Base-by-base conservation (phyloP, 495 filamentous ascomycete species). In the Rostrohypoxylon terebratum region DNA sequence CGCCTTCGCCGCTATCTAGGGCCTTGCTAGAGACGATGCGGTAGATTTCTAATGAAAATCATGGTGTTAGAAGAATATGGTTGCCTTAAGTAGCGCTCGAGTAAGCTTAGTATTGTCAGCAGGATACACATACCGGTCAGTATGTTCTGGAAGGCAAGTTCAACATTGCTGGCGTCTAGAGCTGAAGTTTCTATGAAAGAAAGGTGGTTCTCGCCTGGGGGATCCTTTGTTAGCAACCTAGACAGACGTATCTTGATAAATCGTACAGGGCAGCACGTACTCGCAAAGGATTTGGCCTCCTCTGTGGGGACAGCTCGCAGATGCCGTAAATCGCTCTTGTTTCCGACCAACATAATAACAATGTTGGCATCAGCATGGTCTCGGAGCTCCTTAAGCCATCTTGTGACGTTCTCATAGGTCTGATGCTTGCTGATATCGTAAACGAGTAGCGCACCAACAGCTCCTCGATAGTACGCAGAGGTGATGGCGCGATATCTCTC, bases 251-350 rank as follows among this genome's bases (percentile, higher is more conserved):
- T 42, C 63, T 53, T 14, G 7, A 57, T 45, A 63, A 9, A 33
- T 14, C 14, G n/a, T 40, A 54, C 23, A 28, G 23, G 62, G 44
- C 6, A 5, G 28, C 58, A 81, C 93, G 68, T 85, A 98, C 96
- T 97, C 50, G 96, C 96, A 90, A 99, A 98, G 73, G 91, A 86
- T 86, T 98, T 99, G 72, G 95, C 96, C 81, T 98, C 96, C 77
- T 99, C 96, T 63, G 96, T 99, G 62, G 96, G 94, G 60, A 99
- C 96, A 65, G 96, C 96, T 79, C 96, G 88, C 80, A 99, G 86
- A 84, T 99, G 96, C 83, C 94, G 90, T 88, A 97, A 91, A 97
- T 99, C 96, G 80, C 95, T 98, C 92, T 99, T 99, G 88, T 99
- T 99, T 74, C 96, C 96, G 58, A 98, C 96, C 76, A 99, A 85